Conservation (phyloP, 257 asterid species). For the Apocynum venetum region DNA sequence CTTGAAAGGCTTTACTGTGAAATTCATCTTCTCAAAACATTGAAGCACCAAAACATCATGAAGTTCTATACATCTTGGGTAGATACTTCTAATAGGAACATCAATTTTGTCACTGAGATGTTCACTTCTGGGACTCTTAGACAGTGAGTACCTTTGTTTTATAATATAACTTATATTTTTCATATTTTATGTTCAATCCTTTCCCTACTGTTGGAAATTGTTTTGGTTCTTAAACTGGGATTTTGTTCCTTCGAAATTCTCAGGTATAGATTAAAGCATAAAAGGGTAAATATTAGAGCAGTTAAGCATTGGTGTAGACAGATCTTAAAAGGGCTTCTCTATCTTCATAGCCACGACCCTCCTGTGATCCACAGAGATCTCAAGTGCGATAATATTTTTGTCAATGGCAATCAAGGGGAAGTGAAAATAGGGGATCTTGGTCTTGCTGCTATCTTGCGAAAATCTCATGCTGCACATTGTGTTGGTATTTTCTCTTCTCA, state of each 20-base stretch:
- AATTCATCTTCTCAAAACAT: constrained; percentile 45
- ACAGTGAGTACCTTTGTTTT: constrained; percentile 30
- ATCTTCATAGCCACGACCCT: constrained; percentile 54
- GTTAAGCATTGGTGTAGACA: constrained; percentile 56
- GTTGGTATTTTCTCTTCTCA: constrained; percentile 32
- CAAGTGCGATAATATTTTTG: constrained; percentile 51
- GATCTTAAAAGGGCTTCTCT: constrained; percentile 47
- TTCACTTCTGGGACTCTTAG: constrained; percentile 52
- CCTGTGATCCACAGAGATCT: constrained; percentile 61
- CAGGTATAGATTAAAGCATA: constrained; percentile 49
- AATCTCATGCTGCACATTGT: constrained; percentile 51
- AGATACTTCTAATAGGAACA: constrained; percentile 47
- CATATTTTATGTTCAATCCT: not conserved
- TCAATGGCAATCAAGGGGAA: constrained; percentile 57
- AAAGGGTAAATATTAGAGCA: constrained; percentile 50
- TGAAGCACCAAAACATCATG: constrained; percentile 44
- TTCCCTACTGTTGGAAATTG: not conserved
- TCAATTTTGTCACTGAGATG: constrained; percentile 54
- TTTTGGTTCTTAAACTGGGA: not conserved
- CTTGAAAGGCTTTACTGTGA: constrained; percentile 52
- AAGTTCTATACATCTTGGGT: constrained; percentile 57
- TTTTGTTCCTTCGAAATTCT: constrained; percentile 6
- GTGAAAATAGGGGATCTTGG: constrained; percentile 58
- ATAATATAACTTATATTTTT: not conserved
- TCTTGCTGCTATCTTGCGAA: constrained; percentile 47